phyloP scores from a whole-genome alignment of 768 basidiomycete species.

The Panus rudis region DNA sequence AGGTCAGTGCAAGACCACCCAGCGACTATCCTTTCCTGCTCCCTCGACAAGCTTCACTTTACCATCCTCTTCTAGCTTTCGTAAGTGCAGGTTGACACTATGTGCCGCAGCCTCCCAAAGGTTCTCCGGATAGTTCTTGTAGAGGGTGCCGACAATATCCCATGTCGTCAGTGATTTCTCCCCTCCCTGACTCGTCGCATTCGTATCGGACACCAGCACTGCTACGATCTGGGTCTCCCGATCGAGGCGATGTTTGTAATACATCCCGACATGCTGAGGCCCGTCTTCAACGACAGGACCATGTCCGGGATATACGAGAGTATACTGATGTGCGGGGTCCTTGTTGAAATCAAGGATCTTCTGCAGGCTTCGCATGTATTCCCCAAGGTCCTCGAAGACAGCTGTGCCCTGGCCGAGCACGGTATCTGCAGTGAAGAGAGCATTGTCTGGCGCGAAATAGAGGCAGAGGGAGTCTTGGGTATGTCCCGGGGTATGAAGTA shows the following conservation, averaged over 20 bases:
- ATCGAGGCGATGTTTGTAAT: constrained; percentile 75
- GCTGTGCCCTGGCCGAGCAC: constrained; percentile 88
- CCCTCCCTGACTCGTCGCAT: constrained; percentile 13
- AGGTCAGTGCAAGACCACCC: too few species aligned
- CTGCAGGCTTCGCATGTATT: constrained; percentile 61
- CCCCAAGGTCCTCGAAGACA: constrained; percentile 76
- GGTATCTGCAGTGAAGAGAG: constrained; percentile 86
- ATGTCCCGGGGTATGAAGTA: constrained; percentile 87
- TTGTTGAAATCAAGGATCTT: constrained; percentile 37
- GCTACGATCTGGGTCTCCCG: constrained; percentile 74
- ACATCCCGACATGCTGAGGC: constrained; percentile 50
- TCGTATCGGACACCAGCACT: constrained; percentile 34
- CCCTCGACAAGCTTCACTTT: constrained; percentile 32
- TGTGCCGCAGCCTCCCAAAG: constrained; percentile 70
- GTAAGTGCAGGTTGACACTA: constrained; percentile 62
- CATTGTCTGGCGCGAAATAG: constrained; percentile 57
- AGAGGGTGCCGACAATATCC: constrained; percentile 59
- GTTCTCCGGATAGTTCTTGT: constrained; percentile 62
- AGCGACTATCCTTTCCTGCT: constrained; percentile 9
- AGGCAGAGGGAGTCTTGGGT: constrained; percentile 82
- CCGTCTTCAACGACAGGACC: constrained; percentile 72
- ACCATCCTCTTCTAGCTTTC: constrained; percentile 64
- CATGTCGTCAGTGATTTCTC: constrained; percentile 49
- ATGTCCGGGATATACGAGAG: constrained; percentile 79
- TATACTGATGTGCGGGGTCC: constrained; percentile 32